Percentiles rank a stretch among this genome's conserved stretches.
Conservation (phyloP, 1,284 basidiomycete genomes). For the Bjerkandera adusta region DNA sequence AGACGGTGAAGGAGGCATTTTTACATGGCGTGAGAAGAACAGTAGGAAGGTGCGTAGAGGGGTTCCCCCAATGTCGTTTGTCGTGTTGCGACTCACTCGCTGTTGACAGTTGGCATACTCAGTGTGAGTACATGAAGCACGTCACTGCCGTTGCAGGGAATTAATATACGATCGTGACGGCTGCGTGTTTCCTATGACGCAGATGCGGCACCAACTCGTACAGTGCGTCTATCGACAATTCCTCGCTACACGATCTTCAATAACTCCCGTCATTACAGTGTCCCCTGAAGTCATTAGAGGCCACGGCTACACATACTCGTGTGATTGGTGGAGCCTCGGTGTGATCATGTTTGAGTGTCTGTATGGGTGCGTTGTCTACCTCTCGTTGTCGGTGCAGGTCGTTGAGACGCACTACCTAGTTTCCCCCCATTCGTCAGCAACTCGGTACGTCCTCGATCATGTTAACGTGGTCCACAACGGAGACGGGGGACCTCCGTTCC, state of each 20-base stretch:
- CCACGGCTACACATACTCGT: slow-evolving; percentile 91
- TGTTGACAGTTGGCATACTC: slow-evolving; percentile 81
- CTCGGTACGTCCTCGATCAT: slow-evolving; percentile 53
- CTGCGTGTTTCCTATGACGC: slow-evolving; percentile 22
- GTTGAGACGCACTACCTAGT: slow-evolving; percentile 37
- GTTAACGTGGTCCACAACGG: not conserved
- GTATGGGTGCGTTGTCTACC: slow-evolving; percentile 64
- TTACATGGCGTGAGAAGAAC: slow-evolving; percentile 94
- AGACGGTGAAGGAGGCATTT: slow-evolving; percentile 73
- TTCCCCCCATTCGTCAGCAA: slow-evolving; percentile 94
- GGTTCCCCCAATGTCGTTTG: slow-evolving; percentile 9
- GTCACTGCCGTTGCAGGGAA: not conserved
- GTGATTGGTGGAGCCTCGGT: slow-evolving; percentile 98
- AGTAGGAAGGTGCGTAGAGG: slow-evolving; percentile 67
- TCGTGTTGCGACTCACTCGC: slow-evolving; percentile 19
- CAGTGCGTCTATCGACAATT: slow-evolving; percentile 49
- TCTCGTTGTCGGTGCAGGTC: slow-evolving; percentile 16
- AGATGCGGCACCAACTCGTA: slow-evolving; percentile 90
- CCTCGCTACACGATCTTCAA: not conserved
- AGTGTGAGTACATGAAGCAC: slow-evolving; percentile 56
- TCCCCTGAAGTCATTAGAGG: slow-evolving; percentile 94
- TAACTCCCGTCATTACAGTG: slow-evolving; percentile 49
- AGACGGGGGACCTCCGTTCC: not conserved
- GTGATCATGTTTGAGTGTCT: slow-evolving; percentile 92
- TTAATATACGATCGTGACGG: too few relatives aligned